Base-by-base conservation (phyloP, 2,329 filamentous ascomycete genomes). In the Xylaria sp. region DNA sequence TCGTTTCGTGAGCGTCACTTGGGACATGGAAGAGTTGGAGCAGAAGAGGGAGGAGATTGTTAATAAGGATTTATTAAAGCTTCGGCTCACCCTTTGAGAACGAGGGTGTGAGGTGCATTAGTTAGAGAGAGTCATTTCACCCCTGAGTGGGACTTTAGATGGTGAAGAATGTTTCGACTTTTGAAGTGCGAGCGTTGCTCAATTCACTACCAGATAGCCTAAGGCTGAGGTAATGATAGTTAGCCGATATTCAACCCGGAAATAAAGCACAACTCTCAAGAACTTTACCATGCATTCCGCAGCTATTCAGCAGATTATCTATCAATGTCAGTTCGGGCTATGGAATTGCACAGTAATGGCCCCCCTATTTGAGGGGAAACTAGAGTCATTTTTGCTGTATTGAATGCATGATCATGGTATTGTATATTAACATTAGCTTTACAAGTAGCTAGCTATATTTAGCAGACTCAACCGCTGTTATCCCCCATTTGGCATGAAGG, bases 21-120 rank as follows among this genome's bases (percentile, higher is more conserved):
- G 73, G 75, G 76, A 77, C 63, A 72, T 77, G 69, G 68, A 69
- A 61, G 74, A 77, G 58, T 64, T 78, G 9, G 72, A 75, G 65
- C 50, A 60, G 25, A 76, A 69, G 69, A 74, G 71, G 51, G 70
- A 73, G 3, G 73, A 75, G 29, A 75, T 78, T 37, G 42, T 75
- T 13, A 50, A 69, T 29, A 65, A 67, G 53, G 73, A 77, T 42
- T 63, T 76, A 48, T 42, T 79, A 29, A 78, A 77, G 68, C 68
- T 73, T 18, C 58, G 73, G 13, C 40, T 73, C 21, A 60, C 60
- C 0, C 35, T 72, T 25, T 64, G 51, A 50, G 27, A 25, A 13
- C 1, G 50, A 9, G n/a, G n/a, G 5, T 21, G 21, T 9, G 48
- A 5, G 29, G 50, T 27, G 37, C 10, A 35, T 53, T 23, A n/a